These are phyloP conservation scores for Oehlia diaphana DNA, from an alignment of 192 early-diverging fungal genomes.

Conservation along the genomic window DNA sequence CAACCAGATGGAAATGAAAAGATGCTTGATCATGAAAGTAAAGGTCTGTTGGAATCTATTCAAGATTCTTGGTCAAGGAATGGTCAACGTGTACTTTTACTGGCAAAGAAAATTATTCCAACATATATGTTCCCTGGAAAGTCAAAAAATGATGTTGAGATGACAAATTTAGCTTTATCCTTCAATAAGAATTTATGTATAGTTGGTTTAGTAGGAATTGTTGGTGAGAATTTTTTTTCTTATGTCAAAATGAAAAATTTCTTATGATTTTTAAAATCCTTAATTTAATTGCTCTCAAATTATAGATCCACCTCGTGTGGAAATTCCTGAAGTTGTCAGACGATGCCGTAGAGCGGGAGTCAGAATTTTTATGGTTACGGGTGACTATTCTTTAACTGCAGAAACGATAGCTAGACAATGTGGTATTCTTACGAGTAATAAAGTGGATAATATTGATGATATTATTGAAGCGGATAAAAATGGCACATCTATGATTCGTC, in stretches of 20 bases:
- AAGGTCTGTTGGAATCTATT: slow-evolving; percentile 35
- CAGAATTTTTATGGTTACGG: slow-evolving; percentile 85
- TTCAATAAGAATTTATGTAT: slow-evolving; percentile 52
- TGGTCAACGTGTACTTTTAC: slow-evolving; percentile 59
- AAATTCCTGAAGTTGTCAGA: slow-evolving; percentile 63
- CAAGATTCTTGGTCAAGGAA: slow-evolving; percentile 57
- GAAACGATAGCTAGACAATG: slow-evolving; percentile 76
- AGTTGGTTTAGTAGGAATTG: slow-evolving; percentile 75
- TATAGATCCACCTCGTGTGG: slow-evolving; percentile 77
- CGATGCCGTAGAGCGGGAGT: slow-evolving; percentile 63
- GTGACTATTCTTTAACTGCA: slow-evolving; percentile 78
- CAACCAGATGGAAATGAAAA: slow-evolving; percentile 40
- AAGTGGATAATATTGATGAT: slow-evolving; percentile 37
- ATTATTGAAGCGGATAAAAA: slow-evolving; percentile 29
- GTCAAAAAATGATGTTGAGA: slow-evolving; percentile 28
- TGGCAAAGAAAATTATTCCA: slow-evolving; percentile 31
- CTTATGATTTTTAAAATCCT: not conserved
- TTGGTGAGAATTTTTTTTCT: slow-evolving; percentile 19
- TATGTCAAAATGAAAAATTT: not conserved
- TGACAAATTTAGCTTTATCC: slow-evolving; percentile 34
- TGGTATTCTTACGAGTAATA: slow-evolving; percentile 60
- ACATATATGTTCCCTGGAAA: not conserved
- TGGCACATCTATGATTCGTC: not conserved
- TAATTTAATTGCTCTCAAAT: not conserved
- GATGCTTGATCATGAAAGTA: slow-evolving; percentile 40